These are phyloP conservation scores for Talaromyces sp. DNA, from an alignment of 2,329 filamentous ascomycete genomes.

Conservation along the genomic window DNA sequence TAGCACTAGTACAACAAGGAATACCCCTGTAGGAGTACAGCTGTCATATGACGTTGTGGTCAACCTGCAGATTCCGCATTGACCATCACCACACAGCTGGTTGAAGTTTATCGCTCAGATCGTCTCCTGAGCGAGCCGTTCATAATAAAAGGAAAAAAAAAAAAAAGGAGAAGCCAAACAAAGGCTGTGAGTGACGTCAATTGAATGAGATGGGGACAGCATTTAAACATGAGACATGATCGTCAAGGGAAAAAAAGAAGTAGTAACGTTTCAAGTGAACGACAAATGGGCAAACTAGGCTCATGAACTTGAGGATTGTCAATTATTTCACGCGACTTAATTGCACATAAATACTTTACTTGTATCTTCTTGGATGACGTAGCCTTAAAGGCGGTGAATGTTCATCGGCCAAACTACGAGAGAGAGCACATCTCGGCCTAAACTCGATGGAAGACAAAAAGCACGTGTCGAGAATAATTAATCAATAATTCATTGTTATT, in stretches of 20 bases:
- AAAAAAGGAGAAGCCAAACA: background rate
- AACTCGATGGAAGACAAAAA: background rate
- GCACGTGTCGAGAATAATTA: background rate
- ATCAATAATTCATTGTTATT: background rate
- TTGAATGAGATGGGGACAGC: background rate
- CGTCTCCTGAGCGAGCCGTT: background rate
- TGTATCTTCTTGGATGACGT: background rate
- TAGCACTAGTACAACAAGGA: background rate
- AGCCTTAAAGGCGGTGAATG: background rate
- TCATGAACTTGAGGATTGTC: background rate
- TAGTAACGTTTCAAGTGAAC: background rate
- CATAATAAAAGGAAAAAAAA: too few relatives aligned
- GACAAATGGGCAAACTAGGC: background rate
- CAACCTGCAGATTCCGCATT: background rate
- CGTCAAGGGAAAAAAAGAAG: background rate
- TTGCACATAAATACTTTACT: too few relatives aligned
- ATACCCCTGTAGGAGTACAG: background rate
- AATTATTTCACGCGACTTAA: background rate
- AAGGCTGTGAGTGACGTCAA: background rate
- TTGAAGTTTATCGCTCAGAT: background rate
- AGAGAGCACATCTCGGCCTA: background rate
- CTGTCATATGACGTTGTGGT: background rate
- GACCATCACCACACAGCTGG: background rate
- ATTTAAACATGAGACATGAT: background rate
- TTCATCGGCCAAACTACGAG: background rate